These are phyloP conservation scores for Solanum hybrid DNA, from an alignment of 305 asterid genomes.

Conservation along the genomic window DNA sequence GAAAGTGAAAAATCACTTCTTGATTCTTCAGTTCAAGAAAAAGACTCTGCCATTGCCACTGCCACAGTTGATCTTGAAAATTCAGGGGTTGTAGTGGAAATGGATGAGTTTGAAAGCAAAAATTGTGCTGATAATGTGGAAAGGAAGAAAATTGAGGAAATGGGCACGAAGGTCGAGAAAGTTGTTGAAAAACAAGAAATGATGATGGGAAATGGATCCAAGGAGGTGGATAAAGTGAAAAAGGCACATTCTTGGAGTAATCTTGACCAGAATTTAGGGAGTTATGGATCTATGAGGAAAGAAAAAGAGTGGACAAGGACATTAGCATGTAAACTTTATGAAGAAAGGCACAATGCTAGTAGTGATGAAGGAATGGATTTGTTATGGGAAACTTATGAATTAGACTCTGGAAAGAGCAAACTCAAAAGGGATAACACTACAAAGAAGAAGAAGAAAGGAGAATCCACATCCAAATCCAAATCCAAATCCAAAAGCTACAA, in stretches of 20 bases:
- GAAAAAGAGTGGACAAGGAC: slow-evolving; percentile 84
- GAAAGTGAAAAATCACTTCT: slow-evolving; percentile 9
- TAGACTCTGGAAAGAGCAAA: slow-evolving; percentile 22
- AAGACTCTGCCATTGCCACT: not conserved
- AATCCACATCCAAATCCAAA: not conserved
- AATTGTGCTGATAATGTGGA: slow-evolving; percentile 17
- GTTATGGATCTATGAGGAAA: slow-evolving; percentile 67
- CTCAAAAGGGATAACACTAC: not conserved
- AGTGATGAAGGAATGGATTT: slow-evolving; percentile 83
- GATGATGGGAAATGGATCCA: slow-evolving; percentile 33
- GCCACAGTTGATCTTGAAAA: not conserved
- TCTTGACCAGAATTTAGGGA: slow-evolving; percentile 16
- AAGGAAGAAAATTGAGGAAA: slow-evolving; percentile 19
- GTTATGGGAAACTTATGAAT: slow-evolving; percentile 74
- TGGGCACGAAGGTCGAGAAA: slow-evolving; percentile 27
- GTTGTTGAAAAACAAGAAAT: slow-evolving; percentile 18
- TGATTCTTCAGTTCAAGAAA: slow-evolving; percentile 8
- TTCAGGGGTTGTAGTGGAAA: slow-evolving; percentile 15
- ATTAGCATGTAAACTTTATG: slow-evolving; percentile 68
- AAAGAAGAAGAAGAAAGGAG: slow-evolving; percentile 8
- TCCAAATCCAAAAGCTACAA: slow-evolving; percentile 4
- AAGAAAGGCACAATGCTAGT: slow-evolving; percentile 46
- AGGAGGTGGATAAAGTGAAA: slow-evolving; percentile 16
- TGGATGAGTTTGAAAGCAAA: slow-evolving; percentile 33
- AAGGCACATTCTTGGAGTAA: not conserved